Evolutionary conservation across 1,139 yeast species (phyloP).

Genomic region (Lizanozyma gosingica): DNA sequence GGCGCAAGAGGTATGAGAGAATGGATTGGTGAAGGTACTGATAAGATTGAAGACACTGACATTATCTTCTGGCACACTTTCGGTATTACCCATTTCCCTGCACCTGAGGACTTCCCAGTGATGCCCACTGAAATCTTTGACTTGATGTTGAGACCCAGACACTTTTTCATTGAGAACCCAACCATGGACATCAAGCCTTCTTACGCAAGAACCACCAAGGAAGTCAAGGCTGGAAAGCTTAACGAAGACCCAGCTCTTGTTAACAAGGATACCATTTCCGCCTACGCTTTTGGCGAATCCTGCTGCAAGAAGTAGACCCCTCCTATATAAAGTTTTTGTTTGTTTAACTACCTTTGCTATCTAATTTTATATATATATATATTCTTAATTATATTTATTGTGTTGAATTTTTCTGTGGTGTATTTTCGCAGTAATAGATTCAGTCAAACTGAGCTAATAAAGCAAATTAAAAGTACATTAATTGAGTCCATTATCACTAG

Average conservation of each 20-base stretch:
- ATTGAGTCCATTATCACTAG: too few relatives aligned
- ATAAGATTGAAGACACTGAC: slow-evolving; percentile 57
- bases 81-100: slow-evolving; percentile 80
- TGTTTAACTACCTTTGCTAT: too few relatives aligned
- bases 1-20: slow-evolving; percentile 61
- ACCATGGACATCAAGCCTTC: slow-evolving; percentile 68
- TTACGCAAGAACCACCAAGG: slow-evolving; percentile 53
- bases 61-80: slow-evolving; percentile 70
- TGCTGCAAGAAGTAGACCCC: neutral
- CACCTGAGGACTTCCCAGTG: slow-evolving; percentile 84
- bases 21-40: slow-evolving; percentile 66
- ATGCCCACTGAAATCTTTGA: slow-evolving; percentile 83
- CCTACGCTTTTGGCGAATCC: neutral
- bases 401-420: too few relatives aligned
- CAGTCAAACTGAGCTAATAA: too few relatives aligned
- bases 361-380: too few relatives aligned
- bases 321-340: too few relatives aligned
- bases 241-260: neutral
- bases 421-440: too few relatives aligned
- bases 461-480: too few relatives aligned
- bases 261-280: neutral
- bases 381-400: neutral
- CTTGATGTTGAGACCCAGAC: slow-evolving; percentile 67
- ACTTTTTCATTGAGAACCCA: slow-evolving; percentile 70
- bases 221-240: slow-evolving; percentile 32